phyloP scores from a whole-genome alignment of 257 asterid genomes.

The Forsythia viridissima region DNA sequence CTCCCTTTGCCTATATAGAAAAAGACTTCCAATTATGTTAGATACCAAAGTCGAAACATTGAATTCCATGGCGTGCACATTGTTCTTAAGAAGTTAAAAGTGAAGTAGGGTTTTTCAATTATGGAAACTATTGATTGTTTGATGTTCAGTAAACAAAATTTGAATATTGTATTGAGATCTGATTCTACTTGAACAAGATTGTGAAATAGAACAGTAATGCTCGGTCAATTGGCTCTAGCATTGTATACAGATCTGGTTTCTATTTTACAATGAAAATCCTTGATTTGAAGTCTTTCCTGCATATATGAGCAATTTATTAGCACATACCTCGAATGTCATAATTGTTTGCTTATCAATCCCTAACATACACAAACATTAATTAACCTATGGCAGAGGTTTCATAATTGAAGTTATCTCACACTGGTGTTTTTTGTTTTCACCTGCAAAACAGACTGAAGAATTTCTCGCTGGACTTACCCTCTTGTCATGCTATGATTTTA shows the following conservation, averaged over 20 bases:
- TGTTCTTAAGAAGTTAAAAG: not conserved
- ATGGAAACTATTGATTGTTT: not conserved
- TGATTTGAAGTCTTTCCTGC: not conserved
- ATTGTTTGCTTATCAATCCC: not conserved
- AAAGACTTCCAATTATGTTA: not conserved
- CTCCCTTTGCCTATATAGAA: not conserved
- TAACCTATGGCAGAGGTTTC: constrained; percentile 10
- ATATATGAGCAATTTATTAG: not conserved
- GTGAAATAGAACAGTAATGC: not conserved
- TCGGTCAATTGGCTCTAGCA: not conserved
- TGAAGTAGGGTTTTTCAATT: not conserved
- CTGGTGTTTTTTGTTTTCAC: constrained; percentile 21
- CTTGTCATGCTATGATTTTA: constrained; percentile 69
- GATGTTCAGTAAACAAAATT: not conserved
- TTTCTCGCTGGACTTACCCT: constrained; percentile 73
- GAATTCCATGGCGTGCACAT: not conserved
- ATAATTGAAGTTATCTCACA: constrained; percentile 20
- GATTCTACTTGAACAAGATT: not conserved
- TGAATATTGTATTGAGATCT: not conserved
- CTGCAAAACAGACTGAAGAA: constrained; percentile 82
- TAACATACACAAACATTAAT: not conserved
- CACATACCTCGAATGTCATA: not conserved
- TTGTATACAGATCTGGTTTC: not conserved
- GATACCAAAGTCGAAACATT: not conserved
- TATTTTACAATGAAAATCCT: not conserved